Evolutionary conservation across 2,329 filamentous ascomycete genomes (phyloP).

Genomic region (Fusarium sp.): DNA sequence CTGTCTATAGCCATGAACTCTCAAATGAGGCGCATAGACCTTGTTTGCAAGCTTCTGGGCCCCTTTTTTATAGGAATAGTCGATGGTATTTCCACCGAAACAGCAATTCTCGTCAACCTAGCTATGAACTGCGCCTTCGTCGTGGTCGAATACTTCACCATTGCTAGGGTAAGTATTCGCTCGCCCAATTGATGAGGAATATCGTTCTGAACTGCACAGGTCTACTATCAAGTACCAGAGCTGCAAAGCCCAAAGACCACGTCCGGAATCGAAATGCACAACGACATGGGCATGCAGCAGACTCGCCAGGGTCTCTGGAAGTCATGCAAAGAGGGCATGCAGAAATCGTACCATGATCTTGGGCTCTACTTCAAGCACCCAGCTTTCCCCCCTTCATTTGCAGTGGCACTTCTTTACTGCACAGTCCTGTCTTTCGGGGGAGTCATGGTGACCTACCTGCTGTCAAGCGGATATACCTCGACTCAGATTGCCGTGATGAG

Average conservation of each 20-base stretch:
- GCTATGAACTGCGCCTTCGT: conserved; percentile 60
- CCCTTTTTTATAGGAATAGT: conserved; percentile 65
- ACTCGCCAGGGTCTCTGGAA: background rate
- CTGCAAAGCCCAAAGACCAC: conserved; percentile 39
- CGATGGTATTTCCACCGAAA: conserved; percentile 56
- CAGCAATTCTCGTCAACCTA: conserved; percentile 60
- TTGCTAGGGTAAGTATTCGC: conserved; percentile 44
- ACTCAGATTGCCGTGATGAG: conserved; percentile 63
- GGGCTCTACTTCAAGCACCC: conserved; percentile 61
- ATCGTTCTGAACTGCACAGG: conserved; percentile 21
- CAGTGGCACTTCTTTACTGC: conserved; percentile 67
- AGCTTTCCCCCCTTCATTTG: conserved; percentile 68
- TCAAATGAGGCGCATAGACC: conserved; percentile 69
- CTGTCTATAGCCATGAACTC: conserved; percentile 58
- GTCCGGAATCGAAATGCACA: conserved; percentile 3
- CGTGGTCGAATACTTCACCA: conserved; percentile 61
- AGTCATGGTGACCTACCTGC: conserved; percentile 71
- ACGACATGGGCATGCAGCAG: background rate
- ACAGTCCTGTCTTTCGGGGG: conserved; percentile 67
- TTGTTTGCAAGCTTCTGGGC: conserved; percentile 66
- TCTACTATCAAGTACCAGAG: conserved; percentile 43
- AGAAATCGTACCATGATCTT: conserved; percentile 30
- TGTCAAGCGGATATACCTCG: conserved; percentile 62
- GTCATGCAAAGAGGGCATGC: conserved; percentile 8
- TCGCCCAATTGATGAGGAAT: no score